phyloP scores from a whole-genome alignment of 164 flowering plant species.

The Houttuynia cordata region DNA sequence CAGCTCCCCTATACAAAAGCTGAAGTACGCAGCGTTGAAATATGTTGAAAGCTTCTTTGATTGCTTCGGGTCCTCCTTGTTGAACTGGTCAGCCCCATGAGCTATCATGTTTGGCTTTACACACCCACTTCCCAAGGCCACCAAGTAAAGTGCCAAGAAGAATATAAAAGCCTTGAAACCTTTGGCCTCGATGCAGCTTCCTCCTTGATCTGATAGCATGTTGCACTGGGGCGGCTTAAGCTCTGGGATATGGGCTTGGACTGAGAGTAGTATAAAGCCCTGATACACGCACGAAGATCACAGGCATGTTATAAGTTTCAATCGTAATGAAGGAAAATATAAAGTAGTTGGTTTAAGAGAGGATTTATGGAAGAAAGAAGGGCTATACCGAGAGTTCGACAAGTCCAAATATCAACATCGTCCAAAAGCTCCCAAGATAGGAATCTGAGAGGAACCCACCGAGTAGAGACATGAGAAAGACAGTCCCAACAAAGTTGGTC shows the following conservation, averaged over 20 bases:
- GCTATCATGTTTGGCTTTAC: conserved; percentile 93
- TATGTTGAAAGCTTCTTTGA: conserved; percentile 71
- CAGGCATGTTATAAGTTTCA: neutral
- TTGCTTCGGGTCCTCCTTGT: conserved; percentile 29
- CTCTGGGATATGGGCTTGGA: conserved; percentile 88
- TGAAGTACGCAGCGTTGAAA: conserved; percentile 88
- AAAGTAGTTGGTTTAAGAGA: too few species aligned
- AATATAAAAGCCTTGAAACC: conserved; percentile 47
- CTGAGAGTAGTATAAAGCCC: conserved; percentile 49
- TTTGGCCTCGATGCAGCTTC: conserved; percentile 30
- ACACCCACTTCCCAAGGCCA: conserved; percentile 93
- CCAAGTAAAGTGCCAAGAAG: conserved; percentile 50
- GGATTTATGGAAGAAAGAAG: too few species aligned
- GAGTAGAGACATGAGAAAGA: conserved; percentile 70
- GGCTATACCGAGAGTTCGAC: conserved; percentile 95
- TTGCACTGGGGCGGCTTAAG: conserved; percentile 74
- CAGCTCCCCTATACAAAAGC: conserved; percentile 87
- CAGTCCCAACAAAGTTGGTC: conserved; percentile 86
- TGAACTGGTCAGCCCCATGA: conserved; percentile 92
- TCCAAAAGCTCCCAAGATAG: conserved; percentile 87
- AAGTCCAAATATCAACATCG: conserved; percentile 80
- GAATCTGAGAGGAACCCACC: conserved; percentile 93
- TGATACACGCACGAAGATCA: conserved; percentile 6
- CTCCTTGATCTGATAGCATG: conserved; percentile 23
- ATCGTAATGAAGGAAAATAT: too few species aligned